These are phyloP conservation scores for Solanum bukasovii DNA, from an alignment of 257 asterid genomes.

Conservation along the genomic window DNA sequence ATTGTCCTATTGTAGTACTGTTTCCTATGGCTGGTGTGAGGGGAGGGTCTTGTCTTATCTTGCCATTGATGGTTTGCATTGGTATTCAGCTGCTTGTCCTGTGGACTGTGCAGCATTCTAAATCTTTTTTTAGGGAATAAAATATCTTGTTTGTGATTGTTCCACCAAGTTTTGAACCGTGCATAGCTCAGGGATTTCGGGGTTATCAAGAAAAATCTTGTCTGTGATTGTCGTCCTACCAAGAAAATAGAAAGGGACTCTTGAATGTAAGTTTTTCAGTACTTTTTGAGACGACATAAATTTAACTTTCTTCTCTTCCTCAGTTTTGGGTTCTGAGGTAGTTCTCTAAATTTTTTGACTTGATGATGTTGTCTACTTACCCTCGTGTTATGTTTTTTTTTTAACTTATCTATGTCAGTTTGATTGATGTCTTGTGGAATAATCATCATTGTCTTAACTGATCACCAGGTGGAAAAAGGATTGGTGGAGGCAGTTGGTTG, in stretches of 20 bases:
- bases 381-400: not conserved
- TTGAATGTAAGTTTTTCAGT: not conserved
- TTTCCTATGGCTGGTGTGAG: not conserved
- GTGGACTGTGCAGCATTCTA: not conserved
- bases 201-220: not conserved
- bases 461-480: conserved; percentile 10
- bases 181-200: not conserved
- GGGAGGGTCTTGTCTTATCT: not conserved
- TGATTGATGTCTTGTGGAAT: not conserved
- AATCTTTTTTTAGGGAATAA: not conserved
- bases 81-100: not conserved
- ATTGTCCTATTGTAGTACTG: not conserved
- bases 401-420: not conserved
- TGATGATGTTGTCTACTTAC: not conserved
- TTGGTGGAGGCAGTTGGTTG: conserved; percentile 19
- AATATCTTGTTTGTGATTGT: not conserved
- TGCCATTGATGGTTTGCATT: not conserved
- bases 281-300: not conserved
- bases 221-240: not conserved
- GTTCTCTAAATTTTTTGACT: not conserved
- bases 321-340: not conserved
- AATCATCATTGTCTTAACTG: not conserved
- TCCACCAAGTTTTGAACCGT: not conserved
- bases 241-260: not conserved
- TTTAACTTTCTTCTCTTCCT: not conserved